Base-by-base conservation (phyloP, 2,329 filamentous ascomycete genomes). In the Mycocentrospora acerina region DNA sequence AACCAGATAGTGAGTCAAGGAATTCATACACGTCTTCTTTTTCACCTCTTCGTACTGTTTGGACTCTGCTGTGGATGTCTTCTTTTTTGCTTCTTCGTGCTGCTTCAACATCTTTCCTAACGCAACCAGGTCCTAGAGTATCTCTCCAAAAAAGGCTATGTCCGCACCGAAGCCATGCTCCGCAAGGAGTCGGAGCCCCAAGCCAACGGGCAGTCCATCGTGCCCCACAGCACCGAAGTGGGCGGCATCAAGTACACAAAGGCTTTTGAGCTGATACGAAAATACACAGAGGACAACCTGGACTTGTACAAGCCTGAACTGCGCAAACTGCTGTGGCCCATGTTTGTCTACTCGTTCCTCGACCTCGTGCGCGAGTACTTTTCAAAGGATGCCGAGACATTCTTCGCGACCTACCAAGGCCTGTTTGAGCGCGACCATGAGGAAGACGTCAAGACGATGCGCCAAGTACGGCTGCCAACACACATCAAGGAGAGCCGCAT, bases 281-380 rank as follows among this genome's bases (percentile, higher is more conserved):
- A 81, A 49, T 98, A 90, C 86, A 84, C 95, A 31, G 90, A 96
- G 51, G 90, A 91, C 53, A 90, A 88, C 42, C 76, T 98, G 16
- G 91, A 97, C 50, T 79, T 97, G 18, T 97, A 97, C 78, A 42
- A 90, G 82, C 89, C 91, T 29, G 93, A 98, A 70, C 76, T 98
- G 3, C 79, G 82, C 42, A 90, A 94, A 52, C 75, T 97, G 4
- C 72, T 95, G 12, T 98, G 93, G 90, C 93, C 93, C 0, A 73
- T 94, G 1, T 97, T 96, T 59, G 87, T 97, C 34, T 95, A 98
- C 68, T 93, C 88, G 0, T 96, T 87, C 61, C 74, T 98, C 17
- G 83, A 88, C 40, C 79, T 97, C 38, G 79, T 94, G 18, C 76
- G 76, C 24, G 81, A 88, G 43, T 82, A 82, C 48, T 90, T 86